Percentiles rank a stretch among this genome's conserved stretches.
Evolutionary conservation across 164 flowering plant species (phyloP).

Genomic region (Vitis cinerea): DNA sequence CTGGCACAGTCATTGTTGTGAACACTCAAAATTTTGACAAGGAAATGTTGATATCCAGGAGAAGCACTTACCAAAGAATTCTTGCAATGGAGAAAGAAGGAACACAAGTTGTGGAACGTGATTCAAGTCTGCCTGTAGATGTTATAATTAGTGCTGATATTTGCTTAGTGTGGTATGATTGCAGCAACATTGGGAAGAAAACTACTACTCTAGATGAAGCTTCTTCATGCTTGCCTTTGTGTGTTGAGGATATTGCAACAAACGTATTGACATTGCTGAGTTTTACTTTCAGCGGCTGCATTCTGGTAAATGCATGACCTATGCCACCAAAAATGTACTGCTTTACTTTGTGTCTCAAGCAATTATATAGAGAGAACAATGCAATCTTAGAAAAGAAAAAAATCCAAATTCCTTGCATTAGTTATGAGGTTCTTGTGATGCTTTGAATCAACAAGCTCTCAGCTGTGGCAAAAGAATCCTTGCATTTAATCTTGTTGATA

Average conservation of each 20-base stretch:
- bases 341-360: too few species aligned
- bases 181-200: slow-evolving; percentile 54
- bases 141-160: slow-evolving; percentile 63
- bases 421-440: too few species aligned
- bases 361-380: too few species aligned
- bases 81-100: slow-evolving; percentile 84
- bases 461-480: too few species aligned
- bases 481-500: too few species aligned
- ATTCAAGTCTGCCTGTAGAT: slow-evolving; percentile 76
- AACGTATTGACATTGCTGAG: slow-evolving; percentile 75
- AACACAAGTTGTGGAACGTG: slow-evolving; percentile 86
- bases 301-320: slow-evolving; percentile 58
- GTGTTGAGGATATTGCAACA: slow-evolving; percentile 76
- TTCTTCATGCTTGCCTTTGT: slow-evolving; percentile 52
- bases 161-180: slow-evolving; percentile 84
- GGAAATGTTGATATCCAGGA: slow-evolving; percentile 84
- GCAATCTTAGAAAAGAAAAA: too few species aligned
- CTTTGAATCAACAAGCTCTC: too few species aligned
- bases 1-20: slow-evolving; percentile 52
- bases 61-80: slow-evolving; percentile 83
- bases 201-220: slow-evolving; percentile 47
- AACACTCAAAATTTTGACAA: slow-evolving; percentile 69
- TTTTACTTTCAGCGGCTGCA: slow-evolving; percentile 76
- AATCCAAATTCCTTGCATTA: too few species aligned
- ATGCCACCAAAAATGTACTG: background rate